These are phyloP conservation scores for Pogostemon cablin DNA, from an alignment of 257 asterid genomes.

Conservation along the genomic window DNA sequence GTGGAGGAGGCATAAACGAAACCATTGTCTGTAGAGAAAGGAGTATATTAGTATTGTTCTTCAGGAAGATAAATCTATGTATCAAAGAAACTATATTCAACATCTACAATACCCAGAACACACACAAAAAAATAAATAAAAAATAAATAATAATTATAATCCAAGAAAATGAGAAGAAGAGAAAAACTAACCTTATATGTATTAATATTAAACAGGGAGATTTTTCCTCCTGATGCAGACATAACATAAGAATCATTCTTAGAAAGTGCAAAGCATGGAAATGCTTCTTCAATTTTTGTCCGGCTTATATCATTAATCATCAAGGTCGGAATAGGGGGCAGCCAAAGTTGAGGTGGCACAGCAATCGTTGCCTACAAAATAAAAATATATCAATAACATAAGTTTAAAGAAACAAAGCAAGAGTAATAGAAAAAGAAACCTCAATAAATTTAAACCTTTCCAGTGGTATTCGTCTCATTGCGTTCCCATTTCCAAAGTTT, in stretches of 20 bases:
- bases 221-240: constrained; percentile 81
- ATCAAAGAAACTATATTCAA: neutral
- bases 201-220: constrained; percentile 64
- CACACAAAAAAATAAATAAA: too few relatives aligned
- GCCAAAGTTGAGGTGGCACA: constrained; percentile 64
- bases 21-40: constrained; percentile 58
- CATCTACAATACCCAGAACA: constrained; percentile 4
- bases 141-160: too few relatives aligned
- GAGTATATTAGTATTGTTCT: constrained; percentile 11
- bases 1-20: constrained; percentile 71
- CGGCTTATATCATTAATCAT: constrained; percentile 69
- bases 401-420: neutral
- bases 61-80: neutral
- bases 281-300: constrained; percentile 62
- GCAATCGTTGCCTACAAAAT: constrained; percentile 54
- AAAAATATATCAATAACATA: neutral
- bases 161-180: too few relatives aligned
- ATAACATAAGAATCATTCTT: constrained; percentile 63
- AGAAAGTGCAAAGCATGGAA: constrained; percentile 74
- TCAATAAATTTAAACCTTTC: constrained; percentile 43
- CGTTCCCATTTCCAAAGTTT: constrained; percentile 77
- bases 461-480: constrained; percentile 47
- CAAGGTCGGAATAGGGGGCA: constrained; percentile 59
- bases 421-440: constrained; percentile 8
- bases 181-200: constrained; percentile 56